Evolutionary conservation across 257 asterid genomes (phyloP), one percentile per base, ranked within the genome.

Genomic region (Lycium ferocissimum): DNA sequence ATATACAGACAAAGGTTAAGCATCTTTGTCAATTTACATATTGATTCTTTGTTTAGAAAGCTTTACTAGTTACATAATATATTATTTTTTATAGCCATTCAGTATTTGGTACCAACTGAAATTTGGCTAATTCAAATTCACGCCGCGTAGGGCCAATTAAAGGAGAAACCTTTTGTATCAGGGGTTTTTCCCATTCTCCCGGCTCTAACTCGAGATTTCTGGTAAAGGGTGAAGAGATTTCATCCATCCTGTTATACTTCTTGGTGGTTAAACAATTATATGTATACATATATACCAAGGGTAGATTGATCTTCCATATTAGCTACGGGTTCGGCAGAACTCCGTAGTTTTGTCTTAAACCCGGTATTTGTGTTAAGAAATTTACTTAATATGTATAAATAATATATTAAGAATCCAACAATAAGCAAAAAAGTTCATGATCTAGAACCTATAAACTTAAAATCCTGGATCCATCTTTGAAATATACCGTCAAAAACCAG

Each of bases 381-480:
- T 22, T 65, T 9, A 26, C 72, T 65, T 26, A 6, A 65, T 26
- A 26, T 26, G 17, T 26, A 65, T 26, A 65, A 65, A 26, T 65
- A 12, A 1, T 10, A 15, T 33, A 33, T 66, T n/a, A 33, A 66
- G 13, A 66, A 66, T 66, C 0, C 1, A n/a, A 0, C 1, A n/a
- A 0, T 61, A 61, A 61, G 20, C n/a, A 66, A 66, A 10, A 65
- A 13, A 33, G 35, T 1, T 61, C n/a, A n/a, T 61, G 4, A 2
- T n/a, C 4, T 59, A 59, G 7, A 59, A n/a, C n/a, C 13, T 40
- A 59, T 69, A 69, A 10, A 69, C 0, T 7, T 69, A 17, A 69
- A 69, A 69, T 37, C 0, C 0, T 15, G 0, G 37, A 0, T 18
- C 0, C 5, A 0, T 1, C 6, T 14, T 1, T 7, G 1, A 1